These are phyloP conservation scores for Cyanodermella asteris DNA, from an alignment of 2,329 filamentous ascomycete species.

Conservation along the genomic window DNA sequence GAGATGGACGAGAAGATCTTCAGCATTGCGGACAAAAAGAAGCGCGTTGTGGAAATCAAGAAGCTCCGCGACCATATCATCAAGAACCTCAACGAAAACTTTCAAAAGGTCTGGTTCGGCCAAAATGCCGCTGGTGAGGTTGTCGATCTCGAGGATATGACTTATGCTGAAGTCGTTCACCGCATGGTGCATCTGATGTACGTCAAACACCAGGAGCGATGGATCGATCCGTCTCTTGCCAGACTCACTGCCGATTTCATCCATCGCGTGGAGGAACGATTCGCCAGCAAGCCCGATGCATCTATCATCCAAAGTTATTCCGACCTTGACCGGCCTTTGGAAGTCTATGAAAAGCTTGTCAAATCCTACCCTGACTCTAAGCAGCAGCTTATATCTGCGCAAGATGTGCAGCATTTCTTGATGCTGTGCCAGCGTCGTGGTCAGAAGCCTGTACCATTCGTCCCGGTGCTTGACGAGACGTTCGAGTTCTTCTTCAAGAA, in stretches of 20 bases:
- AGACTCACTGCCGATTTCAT: slow-evolving; percentile 87
- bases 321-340: slow-evolving; percentile 66
- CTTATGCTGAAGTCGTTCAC: slow-evolving; percentile 67
- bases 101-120: slow-evolving; percentile 94
- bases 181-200: slow-evolving; percentile 81
- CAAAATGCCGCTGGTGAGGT: slow-evolving; percentile 59
- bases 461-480: slow-evolving; percentile 84
- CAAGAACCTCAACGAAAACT: slow-evolving; percentile 86
- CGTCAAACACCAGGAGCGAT: slow-evolving; percentile 71
- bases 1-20: slow-evolving; percentile 99
- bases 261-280: slow-evolving; percentile 87
- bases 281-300: slow-evolving; percentile 48
- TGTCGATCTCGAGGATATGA: slow-evolving; percentile 88
- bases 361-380: slow-evolving; percentile 69
- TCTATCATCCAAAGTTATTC: slow-evolving; percentile 78
- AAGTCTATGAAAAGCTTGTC: slow-evolving; percentile 56
- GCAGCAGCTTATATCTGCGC: slow-evolving; percentile 84
- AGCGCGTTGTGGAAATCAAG: slow-evolving; percentile 68
- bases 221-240: slow-evolving; percentile 72
- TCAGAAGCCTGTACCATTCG: slow-evolving; percentile 93
- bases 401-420: slow-evolving; percentile 94
- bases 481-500: slow-evolving; percentile 99
- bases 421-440: slow-evolving; percentile 74
- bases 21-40: slow-evolving; percentile 82
- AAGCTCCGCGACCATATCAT: slow-evolving; percentile 83